Percentiles rank a stretch among this genome's conserved stretches.
phyloP scores from a whole-genome alignment of 2,329 filamentous ascomycete genomes.

The Thermothelomyces thermophilus region DNA sequence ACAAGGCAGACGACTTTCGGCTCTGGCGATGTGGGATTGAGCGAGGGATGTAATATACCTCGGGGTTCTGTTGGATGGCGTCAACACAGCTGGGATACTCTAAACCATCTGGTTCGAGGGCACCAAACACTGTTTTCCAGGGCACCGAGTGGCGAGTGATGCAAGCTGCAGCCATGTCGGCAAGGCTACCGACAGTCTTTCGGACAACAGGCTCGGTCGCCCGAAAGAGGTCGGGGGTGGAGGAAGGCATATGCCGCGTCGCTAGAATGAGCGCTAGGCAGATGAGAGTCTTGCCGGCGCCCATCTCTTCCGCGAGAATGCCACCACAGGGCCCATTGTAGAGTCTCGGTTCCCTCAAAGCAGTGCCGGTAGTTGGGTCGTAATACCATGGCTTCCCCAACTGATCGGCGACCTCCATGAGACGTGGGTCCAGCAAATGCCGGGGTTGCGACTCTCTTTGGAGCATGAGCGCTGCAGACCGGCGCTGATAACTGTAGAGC shows the following conservation, averaged over 20 bases:
- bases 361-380: slow-evolving; percentile 55
- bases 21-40: slow-evolving; percentile 36
- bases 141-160: slow-evolving; percentile 61
- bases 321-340: slow-evolving; percentile 74
- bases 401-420: slow-evolving; percentile 56
- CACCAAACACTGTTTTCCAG: slow-evolving; percentile 61
- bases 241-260: slow-evolving; percentile 62
- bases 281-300: slow-evolving; percentile 80
- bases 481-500: slow-evolving; percentile 72
- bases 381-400: slow-evolving; percentile 61
- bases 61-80: slow-evolving; percentile 51
- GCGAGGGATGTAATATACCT: slow-evolving; percentile 50
- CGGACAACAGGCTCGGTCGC: slow-evolving; percentile 33
- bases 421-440: slow-evolving; percentile 64
- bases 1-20: slow-evolving; percentile 25
- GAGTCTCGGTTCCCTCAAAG: slow-evolving; percentile 58
- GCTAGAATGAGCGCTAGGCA: slow-evolving; percentile 71
- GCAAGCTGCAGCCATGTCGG: slow-evolving; percentile 68
- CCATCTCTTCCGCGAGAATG: slow-evolving; percentile 76
- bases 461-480: slow-evolving; percentile 76
- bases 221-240: slow-evolving; percentile 57
- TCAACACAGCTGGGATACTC: slow-evolving; percentile 49
- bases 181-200: slow-evolving; percentile 52
- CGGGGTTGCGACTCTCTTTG: slow-evolving; percentile 66
- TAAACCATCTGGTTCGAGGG: slow-evolving; percentile 39